Base-by-base conservation (phyloP, 2,329 filamentous ascomycete genomes). In the Pyricularia sp. region DNA sequence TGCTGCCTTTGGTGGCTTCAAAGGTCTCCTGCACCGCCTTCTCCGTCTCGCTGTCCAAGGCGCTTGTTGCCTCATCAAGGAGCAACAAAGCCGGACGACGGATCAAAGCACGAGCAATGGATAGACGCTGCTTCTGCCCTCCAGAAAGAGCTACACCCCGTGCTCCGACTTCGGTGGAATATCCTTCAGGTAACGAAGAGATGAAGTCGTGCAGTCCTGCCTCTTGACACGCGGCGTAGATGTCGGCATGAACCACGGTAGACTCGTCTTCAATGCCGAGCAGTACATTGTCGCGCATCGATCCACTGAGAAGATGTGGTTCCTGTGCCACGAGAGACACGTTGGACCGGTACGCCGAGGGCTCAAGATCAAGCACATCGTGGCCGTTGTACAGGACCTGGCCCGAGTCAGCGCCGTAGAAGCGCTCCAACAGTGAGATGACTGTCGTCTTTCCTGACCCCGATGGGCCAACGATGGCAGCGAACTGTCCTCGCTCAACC, bases 201-300 rank as follows among this genome's bases (percentile, higher is more conserved):
- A 93, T 87, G 76, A 92, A 93, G 42, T 91, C 89, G 75, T 90
- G 85, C 69, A 92, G 88, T 42, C 88, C 89, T 10, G 90, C 90
- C 72, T 87, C 84, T 69, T 81, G 81, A 71, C 85, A 87, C 30
- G 79, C 84, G 67, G 81, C 78, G 73, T 86, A 80, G 3, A 88
- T 77, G 66, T 81, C 78, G 67, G 82, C 83, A 2, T 87, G 83
- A 0, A 80, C 79, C 0, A 89, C 80, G 0, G 65, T 86, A 3
- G 66, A 61, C 59, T 64, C 58, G 33, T 68, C 67, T 9, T 59
- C 50, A 25, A 68, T 31, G 3, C 88, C 88, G 72, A 90, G 90
- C 1, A 90, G 83, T 69, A 90, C 89, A 73, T 90, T 90, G 73
- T 90, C 88, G 68, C 85, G 83, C 58, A 90, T 86, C 67, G 85